phyloP scores from a whole-genome alignment of 2,329 filamentous ascomycete genomes.

The Paracamarosporium sp. region DNA sequence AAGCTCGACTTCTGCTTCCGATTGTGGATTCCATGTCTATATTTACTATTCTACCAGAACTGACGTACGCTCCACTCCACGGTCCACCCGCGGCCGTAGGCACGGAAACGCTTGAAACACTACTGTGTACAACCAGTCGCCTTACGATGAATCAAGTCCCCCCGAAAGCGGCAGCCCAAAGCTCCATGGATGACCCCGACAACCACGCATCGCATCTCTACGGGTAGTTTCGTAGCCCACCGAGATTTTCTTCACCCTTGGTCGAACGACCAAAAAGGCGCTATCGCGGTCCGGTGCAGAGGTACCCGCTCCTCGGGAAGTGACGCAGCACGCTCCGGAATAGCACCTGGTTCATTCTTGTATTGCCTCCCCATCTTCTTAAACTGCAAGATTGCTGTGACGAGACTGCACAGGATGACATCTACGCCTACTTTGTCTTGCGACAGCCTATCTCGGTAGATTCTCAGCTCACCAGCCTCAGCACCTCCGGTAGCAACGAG shows the following conservation, averaged over 20 bases:
- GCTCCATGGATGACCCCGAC: background rate
- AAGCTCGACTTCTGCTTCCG: background rate
- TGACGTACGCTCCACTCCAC: background rate
- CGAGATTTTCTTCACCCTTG: background rate
- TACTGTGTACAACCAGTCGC: background rate
- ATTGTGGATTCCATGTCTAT: background rate
- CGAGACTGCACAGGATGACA: constrained; percentile 33
- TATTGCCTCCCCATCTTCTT: constrained; percentile 35
- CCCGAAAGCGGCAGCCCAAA: background rate
- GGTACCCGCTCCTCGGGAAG: constrained; percentile 4
- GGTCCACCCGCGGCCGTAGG: no score
- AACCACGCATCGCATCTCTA: background rate
- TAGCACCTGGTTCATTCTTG: constrained; percentile 13
- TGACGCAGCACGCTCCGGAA: constrained; percentile 3
- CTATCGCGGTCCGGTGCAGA: constrained; percentile 6
- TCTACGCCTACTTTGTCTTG: constrained; percentile 29
- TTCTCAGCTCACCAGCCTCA: constrained; percentile 33
- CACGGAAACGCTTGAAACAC: background rate
- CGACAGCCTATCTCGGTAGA: constrained; percentile 34
- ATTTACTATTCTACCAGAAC: background rate
- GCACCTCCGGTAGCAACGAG: constrained; percentile 33
- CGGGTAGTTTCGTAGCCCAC: background rate
- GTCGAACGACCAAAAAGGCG: constrained; percentile 3
- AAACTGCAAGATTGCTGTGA: constrained; percentile 34
- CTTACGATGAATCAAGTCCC: background rate